These are phyloP conservation scores for Colletotrichum tropicicola DNA, from an alignment of 2,329 filamentous ascomycete species.

Conservation along the genomic window DNA sequence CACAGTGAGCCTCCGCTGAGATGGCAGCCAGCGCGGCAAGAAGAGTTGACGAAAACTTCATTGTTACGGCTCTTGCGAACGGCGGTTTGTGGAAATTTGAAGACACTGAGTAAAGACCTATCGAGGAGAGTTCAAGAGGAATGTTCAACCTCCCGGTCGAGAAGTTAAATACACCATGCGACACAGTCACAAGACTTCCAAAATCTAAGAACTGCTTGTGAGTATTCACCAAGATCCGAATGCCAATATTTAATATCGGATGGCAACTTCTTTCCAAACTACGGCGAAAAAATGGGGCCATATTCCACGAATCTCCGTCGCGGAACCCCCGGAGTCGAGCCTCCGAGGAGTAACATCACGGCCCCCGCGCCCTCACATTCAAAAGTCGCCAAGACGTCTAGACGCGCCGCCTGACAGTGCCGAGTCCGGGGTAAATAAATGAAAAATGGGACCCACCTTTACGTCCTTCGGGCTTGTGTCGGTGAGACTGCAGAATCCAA, in stretches of 20 bases:
- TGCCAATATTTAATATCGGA: not conserved
- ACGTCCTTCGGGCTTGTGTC: not conserved
- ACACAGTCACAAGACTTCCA: not conserved
- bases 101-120: no score
- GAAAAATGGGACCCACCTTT: not conserved
- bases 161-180: not conserved
- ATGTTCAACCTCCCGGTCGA: no score
- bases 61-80: not conserved
- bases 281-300: not conserved
- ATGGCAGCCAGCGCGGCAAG: not conserved
- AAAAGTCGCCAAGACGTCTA: not conserved
- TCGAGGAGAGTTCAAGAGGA: no score
- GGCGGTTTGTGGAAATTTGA: no score
- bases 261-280: not conserved
- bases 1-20: constrained; percentile 18
- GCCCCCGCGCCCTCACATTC: not conserved
- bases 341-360: not conserved
- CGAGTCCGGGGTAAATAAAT: not conserved
- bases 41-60: constrained; percentile 9
- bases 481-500: not conserved
- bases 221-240: not conserved
- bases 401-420: not conserved
- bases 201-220: not conserved
- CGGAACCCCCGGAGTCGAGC: not conserved
- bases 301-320: constrained; percentile 14